Evolutionary conservation across 2,329 filamentous ascomycete genomes (phyloP), one percentile per base, ranked within the genome.

Genomic region (Nemania abortiva): DNA sequence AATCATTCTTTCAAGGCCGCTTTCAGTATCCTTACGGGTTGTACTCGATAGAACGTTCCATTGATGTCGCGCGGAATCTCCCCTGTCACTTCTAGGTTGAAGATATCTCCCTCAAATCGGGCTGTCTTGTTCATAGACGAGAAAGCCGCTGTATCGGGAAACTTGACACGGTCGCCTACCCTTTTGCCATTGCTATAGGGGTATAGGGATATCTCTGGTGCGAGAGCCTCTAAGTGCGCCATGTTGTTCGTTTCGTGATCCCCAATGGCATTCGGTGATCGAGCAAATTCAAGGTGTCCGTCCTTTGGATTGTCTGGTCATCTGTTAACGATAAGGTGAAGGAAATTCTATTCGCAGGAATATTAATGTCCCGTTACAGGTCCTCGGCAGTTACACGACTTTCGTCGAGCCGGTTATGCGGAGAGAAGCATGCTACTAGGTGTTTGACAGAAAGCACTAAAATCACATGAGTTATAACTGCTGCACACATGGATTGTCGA

Each of bases 21-120:
- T 18, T 61, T 47, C 2, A 47, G 49, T 13, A 31, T 57, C 20
- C 73, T 70, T 68, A 77, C 75, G 11, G 84, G 84, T 78, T 87
- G 86, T 20, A 87, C 79, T 3, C 85, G 82, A 72, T 81, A 86
- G 69, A 85, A 86, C 0, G 81, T 84, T 0, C 84, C 84, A 61
- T 82, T 76, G 49, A 86, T 84, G 7, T 84, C 82, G 4, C 71
- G 63, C 0, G 84, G 84, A 37, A 86, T 81, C 3, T 77, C 75
- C 6, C 84, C 83, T 0, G 77, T 74, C 9, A 84, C 78, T 60
- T 84, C 82, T 2, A 85, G 73, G 59, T 83, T 76, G 39, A 77
- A 75, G 20, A 83, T 75, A 58, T 84, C 80, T 11, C 81, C 82
- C 70, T 82, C 80, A 52, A 81, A 79, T 7, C 80, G 77, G 18